Conservation (phyloP, 106 monocot genomes). For the Apostasia ramifera region DNA sequence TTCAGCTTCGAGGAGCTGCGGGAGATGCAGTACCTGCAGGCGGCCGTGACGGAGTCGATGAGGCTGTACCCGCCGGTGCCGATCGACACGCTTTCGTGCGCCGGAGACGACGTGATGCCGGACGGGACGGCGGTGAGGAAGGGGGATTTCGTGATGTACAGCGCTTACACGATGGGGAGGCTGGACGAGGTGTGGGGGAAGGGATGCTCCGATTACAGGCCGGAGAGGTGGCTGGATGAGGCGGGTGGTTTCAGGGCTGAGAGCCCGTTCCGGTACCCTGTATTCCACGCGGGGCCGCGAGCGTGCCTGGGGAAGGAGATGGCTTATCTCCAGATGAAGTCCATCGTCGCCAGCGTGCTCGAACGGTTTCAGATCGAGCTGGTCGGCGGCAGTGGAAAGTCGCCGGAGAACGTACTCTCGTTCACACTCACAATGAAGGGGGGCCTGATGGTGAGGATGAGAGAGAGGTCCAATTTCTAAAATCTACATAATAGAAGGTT, state of each 20-base stretch:
- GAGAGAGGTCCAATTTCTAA: too few relatives aligned
- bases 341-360: slow-evolving; percentile 16
- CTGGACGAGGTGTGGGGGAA: slow-evolving; percentile 18
- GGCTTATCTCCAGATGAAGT: slow-evolving; percentile 36
- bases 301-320: slow-evolving; percentile 40
- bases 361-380: slow-evolving; percentile 17
- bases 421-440: slow-evolving; percentile 20
- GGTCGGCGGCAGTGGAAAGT: not conserved
- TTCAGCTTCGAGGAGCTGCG: slow-evolving; percentile 19
- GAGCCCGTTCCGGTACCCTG: slow-evolving; percentile 23
- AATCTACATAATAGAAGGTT: too few relatives aligned
- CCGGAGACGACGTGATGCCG: slow-evolving; percentile 18
- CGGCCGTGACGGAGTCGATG: slow-evolving; percentile 29
- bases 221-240: slow-evolving; percentile 27
- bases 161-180: slow-evolving; percentile 32
- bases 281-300: slow-evolving; percentile 28
- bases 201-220: slow-evolving; percentile 14
- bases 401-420: slow-evolving; percentile 3
- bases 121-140: slow-evolving; percentile 26
- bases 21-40: slow-evolving; percentile 33
- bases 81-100: not conserved
- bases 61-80: slow-evolving; percentile 35
- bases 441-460: slow-evolving; percentile 10
- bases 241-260: slow-evolving; percentile 11
- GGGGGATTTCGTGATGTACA: slow-evolving; percentile 27